Evolutionary conservation across 352 stramenopile species (phyloP), one percentile per base, ranked within the genome.

Genomic region (Phytophthora tentaculata): DNA sequence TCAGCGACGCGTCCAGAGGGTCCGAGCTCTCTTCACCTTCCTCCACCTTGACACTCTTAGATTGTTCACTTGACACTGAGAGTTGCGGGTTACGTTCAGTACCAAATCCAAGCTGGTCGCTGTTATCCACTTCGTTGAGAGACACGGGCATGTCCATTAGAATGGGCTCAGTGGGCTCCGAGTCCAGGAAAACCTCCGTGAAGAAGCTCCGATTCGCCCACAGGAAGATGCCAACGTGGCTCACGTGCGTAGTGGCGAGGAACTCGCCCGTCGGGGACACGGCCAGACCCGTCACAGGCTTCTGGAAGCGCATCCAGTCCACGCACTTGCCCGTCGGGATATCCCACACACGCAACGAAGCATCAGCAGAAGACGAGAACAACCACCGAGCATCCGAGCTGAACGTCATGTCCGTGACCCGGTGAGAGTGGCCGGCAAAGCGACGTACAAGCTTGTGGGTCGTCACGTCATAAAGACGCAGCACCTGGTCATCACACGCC

Each of bases 131-230:
- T 61, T 96, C 88, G 35, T 95, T 95, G 24, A 97, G 71, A 20
- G 92, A 80, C 56, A 92, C 85, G 0, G 96, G 96, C 78, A 98
- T 93, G 63, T 98, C 92, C 80, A 99, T 97, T 35, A 89, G 64
- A 17, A 92, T 74, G 8, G 95, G 90, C 58, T 83, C 58, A 19
- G 70, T 79, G 1, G 94, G 88, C 63, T 94, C 84, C 9, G 79
- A 70, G 70, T 96, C 81, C 22, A 92, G 67, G 61, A 96, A 95
- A 50, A 98, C 86, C 12, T 96, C 81, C 49, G 88, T 88, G 67
- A 98, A 99, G 76, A 97, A 98, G 43, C 83, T 91, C 35, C 91
- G 94, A 79, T 99, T 98, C 13, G 94, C 95, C 96, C 96, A 99
- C 9, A 99, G 71, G 73, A 90, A 97, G 65, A 99, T 97, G 19